These are phyloP conservation scores for Falciphora oryzae DNA, from an alignment of 2,329 filamentous ascomycete species.

Conservation along the genomic window DNA sequence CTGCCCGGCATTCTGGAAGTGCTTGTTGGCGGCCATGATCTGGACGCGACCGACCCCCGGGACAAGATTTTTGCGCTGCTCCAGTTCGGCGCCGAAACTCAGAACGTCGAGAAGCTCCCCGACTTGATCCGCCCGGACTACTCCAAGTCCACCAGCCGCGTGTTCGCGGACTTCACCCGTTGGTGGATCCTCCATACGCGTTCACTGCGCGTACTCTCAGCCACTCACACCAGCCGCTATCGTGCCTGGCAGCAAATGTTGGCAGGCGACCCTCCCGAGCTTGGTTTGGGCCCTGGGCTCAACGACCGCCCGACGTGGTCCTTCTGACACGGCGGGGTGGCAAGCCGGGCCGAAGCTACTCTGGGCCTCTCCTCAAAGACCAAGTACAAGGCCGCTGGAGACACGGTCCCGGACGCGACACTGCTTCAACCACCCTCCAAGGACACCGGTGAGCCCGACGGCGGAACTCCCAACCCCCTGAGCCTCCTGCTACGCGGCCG, in stretches of 20 bases:
- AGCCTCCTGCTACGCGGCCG: not conserved
- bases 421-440: not conserved
- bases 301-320: not conserved
- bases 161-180: conserved; percentile 13
- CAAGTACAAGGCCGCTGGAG: conserved; percentile 1
- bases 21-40: conserved; percentile 11
- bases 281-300: not conserved
- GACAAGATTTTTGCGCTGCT: conserved; percentile 16
- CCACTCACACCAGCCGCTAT: conserved; percentile 9
- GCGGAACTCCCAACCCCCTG: not conserved
- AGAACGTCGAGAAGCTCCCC: conserved; percentile 4
- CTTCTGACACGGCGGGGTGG: not conserved
- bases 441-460: too few species aligned
- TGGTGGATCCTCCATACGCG: conserved; percentile 15
- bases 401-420: not conserved
- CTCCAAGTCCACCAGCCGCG: conserved; percentile 4
- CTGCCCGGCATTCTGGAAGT: conserved; percentile 11
- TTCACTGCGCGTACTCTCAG: conserved; percentile 14
- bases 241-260: conserved; percentile 1
- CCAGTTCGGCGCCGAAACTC: conserved; percentile 13
- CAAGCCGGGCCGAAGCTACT: conserved; percentile 3
- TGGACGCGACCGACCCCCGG: conserved; percentile 13
- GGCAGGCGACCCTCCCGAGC: not conserved
- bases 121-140: conserved; percentile 11
- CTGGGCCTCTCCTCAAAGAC: not conserved